phyloP scores from a whole-genome alignment of 2,329 filamentous ascomycete genomes.

The Lojkania enalia region DNA sequence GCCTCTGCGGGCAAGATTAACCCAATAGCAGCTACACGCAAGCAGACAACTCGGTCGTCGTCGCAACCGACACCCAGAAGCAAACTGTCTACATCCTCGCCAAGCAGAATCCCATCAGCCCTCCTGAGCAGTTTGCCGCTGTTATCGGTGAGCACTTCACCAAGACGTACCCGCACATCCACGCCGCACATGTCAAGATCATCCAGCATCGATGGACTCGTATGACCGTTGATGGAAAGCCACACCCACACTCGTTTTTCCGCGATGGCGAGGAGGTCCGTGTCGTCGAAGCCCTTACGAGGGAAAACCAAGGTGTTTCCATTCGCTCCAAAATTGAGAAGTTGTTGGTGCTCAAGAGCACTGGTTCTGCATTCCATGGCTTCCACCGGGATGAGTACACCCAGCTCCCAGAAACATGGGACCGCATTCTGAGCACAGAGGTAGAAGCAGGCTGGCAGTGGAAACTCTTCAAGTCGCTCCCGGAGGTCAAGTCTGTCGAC shows the following conservation, averaged over 20 bases:
- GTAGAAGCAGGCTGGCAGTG: constrained; percentile 88
- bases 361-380: constrained; percentile 91
- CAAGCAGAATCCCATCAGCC: constrained; percentile 88
- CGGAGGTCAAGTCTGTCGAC: constrained; percentile 66
- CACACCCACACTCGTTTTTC: constrained; percentile 93
- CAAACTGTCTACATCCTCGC: constrained; percentile 89
- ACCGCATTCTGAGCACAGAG: constrained; percentile 92
- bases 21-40: constrained; percentile 71
- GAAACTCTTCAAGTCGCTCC: constrained; percentile 68
- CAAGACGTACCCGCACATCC: constrained; percentile 84
- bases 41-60: constrained; percentile 92
- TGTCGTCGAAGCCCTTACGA: constrained; percentile 73
- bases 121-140: constrained; percentile 88
- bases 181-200: constrained; percentile 78
- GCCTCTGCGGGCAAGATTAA: constrained; percentile 17
- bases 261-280: constrained; percentile 88
- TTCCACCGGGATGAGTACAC: constrained; percentile 95
- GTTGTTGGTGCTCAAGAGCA: constrained; percentile 91
- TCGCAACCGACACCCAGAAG: constrained; percentile 97
- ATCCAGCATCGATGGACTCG: constrained; percentile 89
- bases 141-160: constrained; percentile 88
- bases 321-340: constrained; percentile 79
- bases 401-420: constrained; percentile 85
- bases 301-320: constrained; percentile 68
- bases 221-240: constrained; percentile 81